Conservation (phyloP, 495 filamentous ascomycete genomes). For the Xylaria curta region DNA sequence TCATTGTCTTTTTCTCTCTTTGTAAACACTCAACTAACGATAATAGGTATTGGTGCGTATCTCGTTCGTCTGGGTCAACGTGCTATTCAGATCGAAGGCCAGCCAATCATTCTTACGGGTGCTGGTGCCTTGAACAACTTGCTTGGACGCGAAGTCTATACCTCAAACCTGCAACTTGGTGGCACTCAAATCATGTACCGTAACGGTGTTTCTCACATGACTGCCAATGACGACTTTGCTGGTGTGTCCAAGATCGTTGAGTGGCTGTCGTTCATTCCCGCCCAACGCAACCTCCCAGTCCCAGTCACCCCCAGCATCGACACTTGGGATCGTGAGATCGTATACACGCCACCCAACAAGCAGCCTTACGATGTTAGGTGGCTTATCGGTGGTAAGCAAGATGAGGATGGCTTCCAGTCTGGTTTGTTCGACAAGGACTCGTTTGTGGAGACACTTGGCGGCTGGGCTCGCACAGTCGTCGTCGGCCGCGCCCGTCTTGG, state of each 20-base stretch:
- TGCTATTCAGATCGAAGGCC: conserved; percentile 98
- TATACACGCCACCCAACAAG: conserved; percentile 83
- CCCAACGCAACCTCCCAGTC: conserved; percentile 87
- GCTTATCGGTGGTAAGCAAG: conserved; percentile 90
- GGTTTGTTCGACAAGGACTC: conserved; percentile 97
- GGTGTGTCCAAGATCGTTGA: conserved; percentile 97
- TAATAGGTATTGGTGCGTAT: conserved; percentile 89
- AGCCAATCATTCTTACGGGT: conserved; percentile 98
- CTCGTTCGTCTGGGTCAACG: conserved; percentile 96
- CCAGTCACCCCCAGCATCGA: conserved; percentile 87
- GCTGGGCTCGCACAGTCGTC: conserved; percentile 96
- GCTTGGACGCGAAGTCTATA: conserved; percentile 97
- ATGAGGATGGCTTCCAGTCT: conserved; percentile 80
- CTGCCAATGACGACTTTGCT: conserved; percentile 95
- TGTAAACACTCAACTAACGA: conserved; percentile 34
- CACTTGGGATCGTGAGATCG: conserved; percentile 89
- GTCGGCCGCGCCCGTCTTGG: conserved; percentile 95
- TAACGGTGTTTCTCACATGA: conserved; percentile 99
- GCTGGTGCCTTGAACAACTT: conserved; percentile 98
- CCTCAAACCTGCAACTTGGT: conserved; percentile 97
- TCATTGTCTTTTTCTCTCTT: background rate
- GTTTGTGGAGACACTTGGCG: conserved; percentile 94
- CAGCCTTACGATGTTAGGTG: conserved; percentile 92
- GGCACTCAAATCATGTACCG: conserved; percentile 99
- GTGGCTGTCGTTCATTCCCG: conserved; percentile 96